These are phyloP conservation scores for Cladophialophora psammophila DNA, from an alignment of 2,329 filamentous ascomycete genomes.

Conservation along the genomic window DNA sequence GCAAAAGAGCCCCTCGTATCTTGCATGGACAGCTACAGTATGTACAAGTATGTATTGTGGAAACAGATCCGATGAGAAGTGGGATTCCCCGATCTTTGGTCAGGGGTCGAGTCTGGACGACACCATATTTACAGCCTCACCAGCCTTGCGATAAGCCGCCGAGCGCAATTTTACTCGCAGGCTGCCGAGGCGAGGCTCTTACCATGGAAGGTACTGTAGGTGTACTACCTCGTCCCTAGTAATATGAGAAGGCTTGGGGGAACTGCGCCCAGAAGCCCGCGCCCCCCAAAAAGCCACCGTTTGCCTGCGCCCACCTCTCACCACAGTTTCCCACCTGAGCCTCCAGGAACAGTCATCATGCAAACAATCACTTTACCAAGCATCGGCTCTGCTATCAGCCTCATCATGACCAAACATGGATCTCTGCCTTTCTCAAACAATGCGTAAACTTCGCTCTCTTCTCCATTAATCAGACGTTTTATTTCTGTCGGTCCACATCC, in stretches of 20 bases:
- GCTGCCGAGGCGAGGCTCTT: background rate
- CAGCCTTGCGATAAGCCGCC: slow-evolving; percentile 5
- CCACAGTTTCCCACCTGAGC: background rate
- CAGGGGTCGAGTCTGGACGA: background rate
- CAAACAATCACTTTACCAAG: slow-evolving; percentile 6
- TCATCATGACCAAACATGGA: slow-evolving; percentile 12
- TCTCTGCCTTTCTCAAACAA: background rate
- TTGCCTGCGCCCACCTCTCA: slow-evolving; percentile 10
- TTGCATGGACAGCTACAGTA: background rate
- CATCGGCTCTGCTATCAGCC: slow-evolving; percentile 19
- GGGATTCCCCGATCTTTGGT: background rate
- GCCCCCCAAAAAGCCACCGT: background rate
- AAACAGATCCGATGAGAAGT: background rate
- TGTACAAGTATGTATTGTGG: too few relatives aligned
- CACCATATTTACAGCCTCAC: background rate
- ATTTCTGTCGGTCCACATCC: background rate
- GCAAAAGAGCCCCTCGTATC: background rate
- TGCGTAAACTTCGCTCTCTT: background rate
- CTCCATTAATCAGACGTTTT: background rate
- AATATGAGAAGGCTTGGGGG: background rate
- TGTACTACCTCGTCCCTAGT: background rate
- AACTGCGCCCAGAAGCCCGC: slow-evolving; percentile 5
- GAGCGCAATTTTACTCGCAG: background rate
- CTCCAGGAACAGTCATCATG: background rate
- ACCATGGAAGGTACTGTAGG: background rate